Base-by-base conservation (phyloP, 2,329 filamentous ascomycete genomes). In the Westerdykella ornata region DNA sequence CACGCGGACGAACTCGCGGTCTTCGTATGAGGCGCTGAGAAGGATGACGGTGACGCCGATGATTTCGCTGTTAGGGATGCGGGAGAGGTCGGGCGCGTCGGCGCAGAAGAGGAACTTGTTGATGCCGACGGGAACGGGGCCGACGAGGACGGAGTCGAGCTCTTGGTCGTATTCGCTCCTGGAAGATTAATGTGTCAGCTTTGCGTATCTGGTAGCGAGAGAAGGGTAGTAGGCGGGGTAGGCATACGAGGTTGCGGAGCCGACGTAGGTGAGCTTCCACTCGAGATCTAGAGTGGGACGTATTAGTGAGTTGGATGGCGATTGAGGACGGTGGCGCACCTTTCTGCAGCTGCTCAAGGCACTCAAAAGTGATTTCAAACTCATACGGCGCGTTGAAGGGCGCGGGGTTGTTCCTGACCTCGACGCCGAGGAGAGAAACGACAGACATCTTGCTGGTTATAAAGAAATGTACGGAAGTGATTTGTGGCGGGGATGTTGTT, bases 51-150 rank as follows among this genome's bases (percentile, higher is more conserved):
- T 98, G 38, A 98, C 94, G 46, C 92, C 92, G 35, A 98, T 79
- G 57, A 98, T 89, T 70, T 98, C 94, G 54, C 87, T 88, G 54
- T 89, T 84, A 42, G 92, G 92, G 59, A 98, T 97, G 67, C 86
- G 84, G 57, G 80, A 80, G 44, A 88, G 88, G 67, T 95, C 84
- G 43, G 92, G 92, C 39, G 92, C 80, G 58, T 95, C 88, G 60
- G 92, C 92, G 72, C 94, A 87, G 72, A 98, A 98, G 62, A 95
- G 74, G 69, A 98, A 98, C 68, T 98, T 98, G 77, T 98, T 98
- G 62, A 96, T 86, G 48, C 92, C 92, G 49, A 96, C 84, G 4
- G 92, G 92, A 56, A 98, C 90, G n/a, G 92, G 92, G 16, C 92
- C 92, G 41, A 98, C 92, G 40, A 97, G 84, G 44, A 98, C 82